A percentile compares a stretch with the other conserved stretches of the same genome.
phyloP scores from a whole-genome alignment of 108 stramenopile species.

The Discostella pseudostelligera region DNA sequence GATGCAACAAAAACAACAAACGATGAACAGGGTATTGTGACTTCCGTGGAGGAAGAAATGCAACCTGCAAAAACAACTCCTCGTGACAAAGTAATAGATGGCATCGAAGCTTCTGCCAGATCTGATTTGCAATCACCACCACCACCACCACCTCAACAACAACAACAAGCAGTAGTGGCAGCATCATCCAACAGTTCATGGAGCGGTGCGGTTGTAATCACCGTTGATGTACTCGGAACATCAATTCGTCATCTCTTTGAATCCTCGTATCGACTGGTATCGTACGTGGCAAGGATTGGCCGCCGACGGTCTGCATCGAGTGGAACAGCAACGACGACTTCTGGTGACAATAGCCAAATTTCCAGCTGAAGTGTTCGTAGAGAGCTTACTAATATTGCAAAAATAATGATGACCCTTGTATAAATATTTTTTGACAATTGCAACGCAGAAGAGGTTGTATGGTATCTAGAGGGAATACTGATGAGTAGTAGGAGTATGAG shows the following conservation, averaged over 20 bases:
- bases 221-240: slow-evolving; percentile 31
- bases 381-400: too few species aligned
- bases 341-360: too few species aligned
- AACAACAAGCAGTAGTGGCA: neutral
- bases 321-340: too few species aligned
- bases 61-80: neutral
- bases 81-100: too few species aligned
- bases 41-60: neutral
- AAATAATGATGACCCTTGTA: too few species aligned
- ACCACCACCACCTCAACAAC: too few species aligned
- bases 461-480: too few species aligned
- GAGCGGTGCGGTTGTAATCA: slow-evolving; percentile 1
- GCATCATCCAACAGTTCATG: too few species aligned
- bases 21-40: neutral
- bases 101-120: neutral
- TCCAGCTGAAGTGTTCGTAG: too few species aligned
- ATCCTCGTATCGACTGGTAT: slow-evolving; percentile 16
- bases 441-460: too few species aligned
- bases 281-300: neutral
- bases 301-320: neutral
- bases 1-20: slow-evolving; percentile 7
- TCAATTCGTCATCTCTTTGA: slow-evolving; percentile 27
- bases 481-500: too few species aligned
- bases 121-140: neutral
- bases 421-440: too few species aligned